Evolutionary conservation across 2,329 filamentous ascomycete genomes (phyloP).

Genomic region (Sarocladium kiliense): DNA sequence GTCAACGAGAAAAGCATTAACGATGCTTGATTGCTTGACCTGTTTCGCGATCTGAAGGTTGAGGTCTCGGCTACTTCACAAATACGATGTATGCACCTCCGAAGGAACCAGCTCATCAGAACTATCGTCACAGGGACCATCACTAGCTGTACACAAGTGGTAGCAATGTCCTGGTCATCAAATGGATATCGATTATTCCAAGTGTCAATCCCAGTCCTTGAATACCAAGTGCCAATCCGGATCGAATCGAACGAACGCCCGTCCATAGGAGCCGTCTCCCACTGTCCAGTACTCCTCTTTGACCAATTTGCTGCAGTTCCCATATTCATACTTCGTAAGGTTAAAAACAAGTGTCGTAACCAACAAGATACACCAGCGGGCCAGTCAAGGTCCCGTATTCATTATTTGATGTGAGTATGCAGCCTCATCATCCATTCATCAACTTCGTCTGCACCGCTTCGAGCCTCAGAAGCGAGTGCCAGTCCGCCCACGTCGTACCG

Average conservation of each 20-base stretch:
- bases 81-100: no score
- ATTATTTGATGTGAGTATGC: not conserved
- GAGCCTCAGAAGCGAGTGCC: conserved; percentile 10
- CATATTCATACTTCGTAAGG: not conserved
- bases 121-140: not conserved
- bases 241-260: not conserved
- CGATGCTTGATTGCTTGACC: not conserved
- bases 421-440: not conserved
- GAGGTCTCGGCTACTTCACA: no score
- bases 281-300: not conserved
- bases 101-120: no score
- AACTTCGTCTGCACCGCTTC: not conserved
- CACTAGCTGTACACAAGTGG: no score
- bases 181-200: not conserved
- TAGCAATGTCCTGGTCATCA: not conserved
- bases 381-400: not conserved
- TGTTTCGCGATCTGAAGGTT: no score
- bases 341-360: not conserved
- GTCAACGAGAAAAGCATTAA: not conserved
- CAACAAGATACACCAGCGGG: not conserved
- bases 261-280: not conserved
- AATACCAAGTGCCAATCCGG: not conserved
- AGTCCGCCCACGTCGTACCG: no score
- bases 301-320: not conserved
- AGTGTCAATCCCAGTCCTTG: not conserved